A percentile compares a stretch with the other conserved stretches of the same genome.
Conservation (phyloP, 2,329 filamentous ascomycete genomes). For the Alternaria arbusti region DNA sequence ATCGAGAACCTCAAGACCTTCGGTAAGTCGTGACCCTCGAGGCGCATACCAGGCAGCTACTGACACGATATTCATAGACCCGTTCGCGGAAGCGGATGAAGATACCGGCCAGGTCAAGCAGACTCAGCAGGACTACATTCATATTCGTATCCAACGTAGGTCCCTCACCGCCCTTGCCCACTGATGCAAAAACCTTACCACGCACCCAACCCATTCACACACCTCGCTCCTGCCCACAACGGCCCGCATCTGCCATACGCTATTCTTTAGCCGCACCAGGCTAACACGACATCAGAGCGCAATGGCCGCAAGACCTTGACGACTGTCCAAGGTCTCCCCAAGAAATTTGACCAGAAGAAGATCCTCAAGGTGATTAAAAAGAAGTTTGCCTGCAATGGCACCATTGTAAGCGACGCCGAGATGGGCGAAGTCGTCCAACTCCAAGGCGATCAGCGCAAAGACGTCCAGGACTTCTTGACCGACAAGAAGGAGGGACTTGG, state of each 20-base stretch:
- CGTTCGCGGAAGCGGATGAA: slow-evolving; percentile 99
- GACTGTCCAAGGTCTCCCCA: slow-evolving; percentile 97
- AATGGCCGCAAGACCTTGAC: slow-evolving; percentile 99
- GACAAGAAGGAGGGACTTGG: slow-evolving; percentile 95
- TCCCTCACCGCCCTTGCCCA: slow-evolving; percentile 14
- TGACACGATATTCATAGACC: slow-evolving; percentile 58
- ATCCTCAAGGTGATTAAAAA: slow-evolving; percentile 99
- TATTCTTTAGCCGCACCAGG: not conserved
- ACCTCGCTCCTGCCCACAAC: not conserved
- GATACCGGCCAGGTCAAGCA: slow-evolving; percentile 93
- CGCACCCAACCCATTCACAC: not conserved
- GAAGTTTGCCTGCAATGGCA: slow-evolving; percentile 99
- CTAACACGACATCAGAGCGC: slow-evolving; percentile 74
- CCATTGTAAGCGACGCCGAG: slow-evolving; percentile 92
- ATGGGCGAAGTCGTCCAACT: slow-evolving; percentile 99
- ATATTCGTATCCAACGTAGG: slow-evolving; percentile 98
- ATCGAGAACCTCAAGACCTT: slow-evolving; percentile 55
- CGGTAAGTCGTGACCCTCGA: slow-evolving; percentile 45
- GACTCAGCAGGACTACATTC: slow-evolving; percentile 93
- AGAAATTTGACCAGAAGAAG: slow-evolving; percentile 99
- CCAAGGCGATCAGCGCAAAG: slow-evolving; percentile 98
- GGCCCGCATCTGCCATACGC: not conserved
- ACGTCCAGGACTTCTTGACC: slow-evolving; percentile 96
- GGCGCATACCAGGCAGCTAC: slow-evolving; percentile 4
- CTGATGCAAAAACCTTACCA: not conserved